Evolutionary conservation across 352 stramenopile genomes (phyloP).

Genomic region (Phytophthora vignae): DNA sequence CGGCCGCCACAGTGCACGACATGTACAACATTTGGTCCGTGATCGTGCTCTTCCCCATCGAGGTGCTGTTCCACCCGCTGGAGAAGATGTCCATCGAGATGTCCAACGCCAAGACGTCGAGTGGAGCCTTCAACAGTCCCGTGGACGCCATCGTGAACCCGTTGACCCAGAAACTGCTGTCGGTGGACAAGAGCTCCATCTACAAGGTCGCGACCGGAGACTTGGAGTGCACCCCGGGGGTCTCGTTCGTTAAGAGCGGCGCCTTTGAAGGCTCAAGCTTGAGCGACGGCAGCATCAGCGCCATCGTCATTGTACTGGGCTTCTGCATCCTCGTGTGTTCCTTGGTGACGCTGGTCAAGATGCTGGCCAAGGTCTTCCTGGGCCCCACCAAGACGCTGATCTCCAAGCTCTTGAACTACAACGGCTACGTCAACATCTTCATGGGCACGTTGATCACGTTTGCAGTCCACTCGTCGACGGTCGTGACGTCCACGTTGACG

Average conservation of each 20-base stretch:
- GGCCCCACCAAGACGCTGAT: constrained; percentile 84
- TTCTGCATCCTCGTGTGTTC: constrained; percentile 50
- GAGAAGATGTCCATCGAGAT: constrained; percentile 54
- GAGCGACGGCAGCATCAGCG: constrained; percentile 47
- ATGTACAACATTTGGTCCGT: constrained; percentile 92
- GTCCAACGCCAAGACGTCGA: constrained; percentile 32
- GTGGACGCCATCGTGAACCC: constrained; percentile 52
- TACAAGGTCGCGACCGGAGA: constrained; percentile 38
- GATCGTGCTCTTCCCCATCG: constrained; percentile 73
- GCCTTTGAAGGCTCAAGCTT: constrained; percentile 37
- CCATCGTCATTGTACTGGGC: constrained; percentile 48
- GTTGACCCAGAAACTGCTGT: constrained; percentile 31
- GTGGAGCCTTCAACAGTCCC: constrained; percentile 46
- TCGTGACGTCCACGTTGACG: constrained; percentile 90
- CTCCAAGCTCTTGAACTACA: constrained; percentile 85
- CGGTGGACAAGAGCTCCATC: constrained; percentile 46
- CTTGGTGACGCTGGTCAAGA: constrained; percentile 51
- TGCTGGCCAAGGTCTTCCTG: constrained; percentile 65
- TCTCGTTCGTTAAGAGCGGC: constrained; percentile 45
- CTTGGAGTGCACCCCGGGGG: constrained; percentile 23
- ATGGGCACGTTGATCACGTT: constrained; percentile 86
- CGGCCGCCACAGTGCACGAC: constrained; percentile 53
- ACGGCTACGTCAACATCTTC: constrained; percentile 88
- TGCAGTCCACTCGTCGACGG: constrained; percentile 87
- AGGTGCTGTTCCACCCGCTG: constrained; percentile 62